These are phyloP conservation scores for Lactarius quietus DNA, from an alignment of 768 basidiomycete genomes.

Conservation along the genomic window DNA sequence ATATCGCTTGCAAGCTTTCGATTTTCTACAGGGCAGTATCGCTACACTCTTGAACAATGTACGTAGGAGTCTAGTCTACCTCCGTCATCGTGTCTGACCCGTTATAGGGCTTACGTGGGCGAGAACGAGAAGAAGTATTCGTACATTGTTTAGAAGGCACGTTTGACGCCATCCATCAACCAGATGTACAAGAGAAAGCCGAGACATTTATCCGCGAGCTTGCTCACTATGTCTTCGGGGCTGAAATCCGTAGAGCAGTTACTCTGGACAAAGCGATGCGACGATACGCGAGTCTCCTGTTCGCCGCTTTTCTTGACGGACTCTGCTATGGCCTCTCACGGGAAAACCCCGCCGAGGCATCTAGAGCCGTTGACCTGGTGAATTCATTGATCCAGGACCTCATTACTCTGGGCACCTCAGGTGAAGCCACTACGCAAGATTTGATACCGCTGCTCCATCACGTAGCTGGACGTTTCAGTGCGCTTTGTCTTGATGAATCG, in stretches of 20 bases:
- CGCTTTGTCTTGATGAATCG: slow-evolving; percentile 85
- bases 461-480: slow-evolving; percentile 76
- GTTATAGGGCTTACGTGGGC: slow-evolving; percentile 61
- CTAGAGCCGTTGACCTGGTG: slow-evolving; percentile 58
- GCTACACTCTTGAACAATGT: slow-evolving; percentile 79
- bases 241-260: slow-evolving; percentile 64
- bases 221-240: slow-evolving; percentile 64
- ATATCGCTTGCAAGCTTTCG: slow-evolving; percentile 59
- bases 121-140: slow-evolving; percentile 74
- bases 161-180: slow-evolving; percentile 68
- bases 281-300: slow-evolving; percentile 52
- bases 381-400: slow-evolving; percentile 63
- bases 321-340: slow-evolving; percentile 73
- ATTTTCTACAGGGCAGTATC: slow-evolving; percentile 66
- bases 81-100: not conserved
- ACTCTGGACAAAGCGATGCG: slow-evolving; percentile 51
- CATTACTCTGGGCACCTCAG: slow-evolving; percentile 48
- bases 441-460: slow-evolving; percentile 71
- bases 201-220: slow-evolving; percentile 66
- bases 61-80: slow-evolving; percentile 13
- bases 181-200: slow-evolving; percentile 67
- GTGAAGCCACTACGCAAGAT: slow-evolving; percentile 48
- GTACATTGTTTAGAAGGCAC: slow-evolving; percentile 66
- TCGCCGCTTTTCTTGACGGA: slow-evolving; percentile 75
- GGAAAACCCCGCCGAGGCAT: slow-evolving; percentile 56